Conservation (phyloP, 345 rosid genomes). For the Populus tremula region DNA sequence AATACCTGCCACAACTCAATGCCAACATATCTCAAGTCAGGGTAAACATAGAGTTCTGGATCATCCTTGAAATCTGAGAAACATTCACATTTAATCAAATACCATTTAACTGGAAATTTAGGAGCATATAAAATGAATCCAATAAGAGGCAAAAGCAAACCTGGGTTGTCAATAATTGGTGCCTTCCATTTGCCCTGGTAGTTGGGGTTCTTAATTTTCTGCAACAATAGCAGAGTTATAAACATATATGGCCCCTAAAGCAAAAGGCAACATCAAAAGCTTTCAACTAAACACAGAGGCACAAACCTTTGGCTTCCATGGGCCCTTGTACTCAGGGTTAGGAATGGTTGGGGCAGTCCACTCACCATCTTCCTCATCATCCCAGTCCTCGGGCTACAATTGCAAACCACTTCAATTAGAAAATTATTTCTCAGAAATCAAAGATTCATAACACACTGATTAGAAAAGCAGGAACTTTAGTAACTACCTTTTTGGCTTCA, state of each 20-base stretch:
- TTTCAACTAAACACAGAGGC: conserved; percentile 1
- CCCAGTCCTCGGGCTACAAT: conserved; percentile 96
- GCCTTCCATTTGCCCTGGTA: conserved; percentile 98
- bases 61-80: conserved; percentile 90
- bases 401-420: conserved; percentile 10
- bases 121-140: neutral
- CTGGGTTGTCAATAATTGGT: conserved; percentile 97
- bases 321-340: conserved; percentile 96
- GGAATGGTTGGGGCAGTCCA: conserved; percentile 96
- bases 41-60: conserved; percentile 81
- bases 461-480: neutral
- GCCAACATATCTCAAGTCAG: conserved; percentile 90
- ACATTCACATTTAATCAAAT: neutral
- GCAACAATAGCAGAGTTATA: conserved; percentile 21
- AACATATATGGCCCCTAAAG: neutral
- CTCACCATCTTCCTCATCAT: conserved; percentile 99
- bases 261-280: neutral
- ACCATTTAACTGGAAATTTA: neutral
- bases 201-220: conserved; percentile 95
- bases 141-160: conserved; percentile 31
- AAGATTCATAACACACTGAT: neutral
- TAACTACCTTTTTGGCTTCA: conserved; percentile 79
- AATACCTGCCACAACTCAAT: conserved; percentile 97
- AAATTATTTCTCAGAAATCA: neutral
- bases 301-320: conserved; percentile 89